Percentiles rank a stretch among this genome's conserved stretches.
Evolutionary conservation across 148 eudicot genomes (phyloP).

Genomic region (Amaranthus hypochondriacus): DNA sequence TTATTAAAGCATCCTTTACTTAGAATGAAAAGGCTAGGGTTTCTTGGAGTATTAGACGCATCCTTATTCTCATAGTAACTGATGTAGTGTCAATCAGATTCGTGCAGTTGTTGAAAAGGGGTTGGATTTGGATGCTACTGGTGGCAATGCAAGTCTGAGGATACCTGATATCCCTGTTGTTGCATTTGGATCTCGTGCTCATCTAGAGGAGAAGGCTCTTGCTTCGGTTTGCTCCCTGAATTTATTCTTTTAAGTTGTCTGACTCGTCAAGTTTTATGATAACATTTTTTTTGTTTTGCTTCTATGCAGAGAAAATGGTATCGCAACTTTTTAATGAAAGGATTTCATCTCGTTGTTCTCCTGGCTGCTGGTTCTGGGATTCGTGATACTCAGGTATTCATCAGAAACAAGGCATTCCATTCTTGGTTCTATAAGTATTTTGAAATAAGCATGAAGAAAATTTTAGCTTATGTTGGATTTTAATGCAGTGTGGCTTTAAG

Average conservation of each 20-base stretch:
- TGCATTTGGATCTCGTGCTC: conserved; percentile 88
- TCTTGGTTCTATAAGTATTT: background rate
- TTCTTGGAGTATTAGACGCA: conserved; percentile 17
- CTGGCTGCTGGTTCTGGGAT: conserved; percentile 95
- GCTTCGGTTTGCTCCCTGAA: conserved; percentile 45
- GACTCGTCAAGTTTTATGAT: background rate
- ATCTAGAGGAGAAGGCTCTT: conserved; percentile 79
- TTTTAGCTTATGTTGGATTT: conserved; percentile 12
- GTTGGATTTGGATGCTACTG: conserved; percentile 23
- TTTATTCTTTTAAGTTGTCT: conserved; percentile 7
- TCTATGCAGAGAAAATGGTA: conserved; percentile 90
- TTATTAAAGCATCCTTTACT: conserved; percentile 1
- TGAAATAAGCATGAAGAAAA: background rate
- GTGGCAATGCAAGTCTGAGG: conserved; percentile 30
- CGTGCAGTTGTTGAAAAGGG: conserved; percentile 54
- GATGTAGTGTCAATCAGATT: conserved; percentile 51
- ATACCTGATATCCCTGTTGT: conserved; percentile 51
- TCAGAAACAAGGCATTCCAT: background rate
- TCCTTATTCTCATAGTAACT: conserved; percentile 25
- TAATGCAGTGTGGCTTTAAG: conserved; percentile 90
- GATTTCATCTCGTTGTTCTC: conserved; percentile 92
- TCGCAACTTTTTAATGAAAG: conserved; percentile 96
- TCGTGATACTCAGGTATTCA: conserved; percentile 21
- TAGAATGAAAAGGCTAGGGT: conserved; percentile 17
- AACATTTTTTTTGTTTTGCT: conserved; percentile 10